phyloP scores from a whole-genome alignment of 257 asterid species.

The Penstemon eatonii region DNA sequence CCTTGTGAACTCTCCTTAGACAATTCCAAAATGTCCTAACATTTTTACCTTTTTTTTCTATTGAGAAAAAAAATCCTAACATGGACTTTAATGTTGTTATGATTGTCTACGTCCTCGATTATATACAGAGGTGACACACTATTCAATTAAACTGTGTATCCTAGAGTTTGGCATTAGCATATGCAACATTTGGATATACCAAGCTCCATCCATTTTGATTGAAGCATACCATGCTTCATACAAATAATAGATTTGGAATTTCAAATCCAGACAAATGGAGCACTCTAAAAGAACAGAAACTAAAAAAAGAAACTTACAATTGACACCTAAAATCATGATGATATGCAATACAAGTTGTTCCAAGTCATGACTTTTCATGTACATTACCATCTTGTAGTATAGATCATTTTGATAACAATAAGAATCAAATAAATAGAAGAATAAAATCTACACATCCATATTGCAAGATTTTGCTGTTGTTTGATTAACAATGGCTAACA shows the following conservation, averaged over 20 bases:
- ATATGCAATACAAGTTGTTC: constrained; percentile 19
- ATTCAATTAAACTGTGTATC: neutral
- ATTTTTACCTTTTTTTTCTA: neutral
- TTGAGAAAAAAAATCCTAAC: constrained; percentile 5
- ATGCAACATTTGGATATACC: neutral
- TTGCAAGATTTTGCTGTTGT: neutral
- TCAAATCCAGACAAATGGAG: neutral
- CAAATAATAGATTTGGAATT: neutral
- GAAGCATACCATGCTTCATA: neutral
- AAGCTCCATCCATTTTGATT: neutral
- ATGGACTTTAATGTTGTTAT: neutral
- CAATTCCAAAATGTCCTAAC: neutral
- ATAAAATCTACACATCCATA: constrained; percentile 1
- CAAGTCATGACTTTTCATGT: neutral
- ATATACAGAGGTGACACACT: neutral
- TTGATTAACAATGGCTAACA: constrained; percentile 1
- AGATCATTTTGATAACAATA: neutral
- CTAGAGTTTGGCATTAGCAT: neutral
- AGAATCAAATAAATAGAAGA: neutral
- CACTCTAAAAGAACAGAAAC: neutral
- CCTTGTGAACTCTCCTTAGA: neutral
- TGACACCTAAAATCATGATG: neutral
- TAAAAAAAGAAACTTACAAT: constrained; percentile 10
- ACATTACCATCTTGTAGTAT: neutral
- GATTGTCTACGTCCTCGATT: neutral